These are phyloP conservation scores for Ogataea trehaloabstinens DNA, from an alignment of 805 yeast genomes.

Conservation along the genomic window DNA sequence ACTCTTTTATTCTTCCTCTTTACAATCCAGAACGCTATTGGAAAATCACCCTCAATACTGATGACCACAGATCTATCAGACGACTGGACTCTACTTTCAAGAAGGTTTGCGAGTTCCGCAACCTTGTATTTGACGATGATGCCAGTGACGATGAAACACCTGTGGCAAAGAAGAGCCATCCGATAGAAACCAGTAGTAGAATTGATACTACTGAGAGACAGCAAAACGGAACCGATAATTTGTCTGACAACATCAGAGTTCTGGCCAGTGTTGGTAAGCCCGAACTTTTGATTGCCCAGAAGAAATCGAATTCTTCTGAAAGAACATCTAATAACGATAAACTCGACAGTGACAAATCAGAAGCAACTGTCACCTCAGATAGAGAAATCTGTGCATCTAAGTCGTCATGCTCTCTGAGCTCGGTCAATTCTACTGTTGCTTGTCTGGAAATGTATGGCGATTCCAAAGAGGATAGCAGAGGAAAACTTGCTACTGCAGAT, in stretches of 20 bases:
- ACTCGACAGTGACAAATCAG: slow-evolving; percentile 6
- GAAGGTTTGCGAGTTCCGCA: slow-evolving; percentile 22
- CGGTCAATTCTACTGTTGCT: slow-evolving; percentile 35
- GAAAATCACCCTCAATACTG: slow-evolving; percentile 45
- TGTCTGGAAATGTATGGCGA: slow-evolving; percentile 31
- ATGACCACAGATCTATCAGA: slow-evolving; percentile 25
- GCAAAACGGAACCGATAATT: not conserved
- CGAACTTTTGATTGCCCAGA: not conserved
- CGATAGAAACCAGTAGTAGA: not conserved
- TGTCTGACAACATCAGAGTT: too few relatives aligned
- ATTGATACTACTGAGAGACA: not conserved
- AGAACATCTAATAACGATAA: not conserved
- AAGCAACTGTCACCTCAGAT: slow-evolving; percentile 7
- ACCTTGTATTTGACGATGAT: slow-evolving; percentile 14
- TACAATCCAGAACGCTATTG: slow-evolving; percentile 77
- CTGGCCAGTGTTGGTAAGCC: not conserved
- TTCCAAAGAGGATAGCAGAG: slow-evolving; percentile 5
- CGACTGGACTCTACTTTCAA: slow-evolving; percentile 12
- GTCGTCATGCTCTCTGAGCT: slow-evolving; percentile 18
- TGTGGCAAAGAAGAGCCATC: slow-evolving; percentile 1
- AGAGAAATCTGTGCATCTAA: slow-evolving; percentile 1
- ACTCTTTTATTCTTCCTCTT: slow-evolving; percentile 59
- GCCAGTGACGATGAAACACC: slow-evolving; percentile 7
- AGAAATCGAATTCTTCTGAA: not conserved
- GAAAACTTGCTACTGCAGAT: not conserved